Evolutionary conservation across 768 basidiomycete species (phyloP).

Genomic region (Amanita phalloides): DNA sequence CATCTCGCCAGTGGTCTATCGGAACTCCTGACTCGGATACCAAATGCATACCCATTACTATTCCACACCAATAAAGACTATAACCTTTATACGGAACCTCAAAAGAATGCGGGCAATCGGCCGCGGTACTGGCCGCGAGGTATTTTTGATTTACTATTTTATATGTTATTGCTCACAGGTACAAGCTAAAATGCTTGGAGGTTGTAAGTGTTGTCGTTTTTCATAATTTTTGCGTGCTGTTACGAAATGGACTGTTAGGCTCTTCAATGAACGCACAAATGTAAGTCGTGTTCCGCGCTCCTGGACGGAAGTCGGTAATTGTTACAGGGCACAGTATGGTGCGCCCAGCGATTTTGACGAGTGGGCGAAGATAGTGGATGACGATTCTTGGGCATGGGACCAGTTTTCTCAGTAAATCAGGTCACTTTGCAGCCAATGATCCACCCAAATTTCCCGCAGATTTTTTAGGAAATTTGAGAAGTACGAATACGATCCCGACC

Average conservation of each 20-base stretch:
- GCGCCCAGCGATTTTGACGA: conserved; percentile 65
- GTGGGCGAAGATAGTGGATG: conserved; percentile 44
- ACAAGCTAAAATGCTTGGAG: conserved; percentile 56
- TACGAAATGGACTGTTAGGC: conserved; percentile 16
- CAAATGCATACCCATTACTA: conserved; percentile 28
- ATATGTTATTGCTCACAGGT: neutral
- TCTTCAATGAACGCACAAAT: conserved; percentile 59
- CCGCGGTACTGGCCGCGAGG: conserved; percentile 55
- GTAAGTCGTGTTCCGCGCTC: conserved; percentile 12
- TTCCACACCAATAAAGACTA: conserved; percentile 37
- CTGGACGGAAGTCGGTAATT: neutral
- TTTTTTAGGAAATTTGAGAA: conserved; percentile 64
- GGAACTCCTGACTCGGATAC: conserved; percentile 27
- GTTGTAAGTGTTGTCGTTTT: conserved; percentile 35
- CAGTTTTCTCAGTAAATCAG: conserved; percentile 33
- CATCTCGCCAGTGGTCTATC: conserved; percentile 26
- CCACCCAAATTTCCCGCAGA: conserved; percentile 18
- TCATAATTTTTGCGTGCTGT: neutral
- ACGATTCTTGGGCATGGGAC: conserved; percentile 53
- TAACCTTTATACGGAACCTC: conserved; percentile 42
- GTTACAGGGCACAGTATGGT: conserved; percentile 48
- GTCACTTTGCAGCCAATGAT: conserved; percentile 5
- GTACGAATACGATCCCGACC: conserved; percentile 37
- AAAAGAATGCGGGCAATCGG: conserved; percentile 32
- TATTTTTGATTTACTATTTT: conserved; percentile 17